Base-by-base conservation (phyloP, 208 protist species). In the Phytomonas francai region DNA sequence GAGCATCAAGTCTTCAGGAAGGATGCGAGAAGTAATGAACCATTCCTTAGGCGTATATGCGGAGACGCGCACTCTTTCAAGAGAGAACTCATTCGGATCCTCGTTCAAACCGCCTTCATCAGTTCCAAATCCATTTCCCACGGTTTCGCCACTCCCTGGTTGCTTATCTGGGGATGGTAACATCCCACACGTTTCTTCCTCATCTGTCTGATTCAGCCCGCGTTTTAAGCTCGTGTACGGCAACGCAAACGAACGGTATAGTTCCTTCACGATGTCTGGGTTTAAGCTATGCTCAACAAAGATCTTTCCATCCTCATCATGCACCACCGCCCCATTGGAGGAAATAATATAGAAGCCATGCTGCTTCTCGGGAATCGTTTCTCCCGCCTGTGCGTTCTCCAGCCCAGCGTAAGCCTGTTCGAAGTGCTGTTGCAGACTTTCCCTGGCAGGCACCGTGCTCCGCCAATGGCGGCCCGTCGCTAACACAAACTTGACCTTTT, bases 281-380 rank as follows among this genome's bases (percentile, higher is more conserved):
- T 84, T 73, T 29, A 93, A 33, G 65, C 85, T 72, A 70, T 84
- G 82, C 62, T 31, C 25, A 4, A 77, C 34, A 33, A 89, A 14
- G 7, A 93, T 71, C 22, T 71, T 59, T 2, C 82, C 81, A 0
- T 59, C 6, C n/a, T 79, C 71, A 60, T 79, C 73, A 27, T 90
- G 82, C 33, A 89, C 75, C 42, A 83, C 77, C 25, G 84, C 84
- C 7, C 87, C 87, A 67, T 93, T 90, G 3, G 82, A 90, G 2
- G 81, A 75, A 29, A 91, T 68, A 4, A 90, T 56, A 68, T 79
- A 89, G 66, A 93, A 87, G 7, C 80, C 78, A 9, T 62, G 59
- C 5, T 31, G 31, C 27, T 36, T 28, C 16, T 22, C 19, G 19
- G 59, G 19, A 36, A 58, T 19, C 51, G 16, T 54, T 28, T 33